Conservation (phyloP, 176 grass and related monocot genomes). For the Cenchrus americanus region DNA sequence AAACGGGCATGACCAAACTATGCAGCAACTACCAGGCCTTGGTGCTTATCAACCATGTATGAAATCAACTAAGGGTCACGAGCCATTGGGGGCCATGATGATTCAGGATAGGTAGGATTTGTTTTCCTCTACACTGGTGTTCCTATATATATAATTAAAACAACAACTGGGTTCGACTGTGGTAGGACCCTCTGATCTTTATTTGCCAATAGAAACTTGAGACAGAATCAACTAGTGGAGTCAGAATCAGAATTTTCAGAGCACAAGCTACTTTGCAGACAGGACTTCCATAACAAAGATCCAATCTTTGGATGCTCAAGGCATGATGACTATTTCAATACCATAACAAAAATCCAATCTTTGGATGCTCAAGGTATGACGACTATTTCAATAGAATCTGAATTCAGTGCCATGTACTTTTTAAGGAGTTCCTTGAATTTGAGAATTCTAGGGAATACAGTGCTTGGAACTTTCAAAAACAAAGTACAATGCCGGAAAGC, state of each 20-base stretch:
- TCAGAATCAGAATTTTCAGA: constrained; percentile 42
- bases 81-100: not conserved
- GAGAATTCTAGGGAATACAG: not conserved
- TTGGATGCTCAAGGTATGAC: constrained; percentile 17
- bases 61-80: not conserved
- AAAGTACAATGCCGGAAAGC: not conserved
- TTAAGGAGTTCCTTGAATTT: not conserved
- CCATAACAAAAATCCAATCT: no score
- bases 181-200: not conserved
- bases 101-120: not conserved
- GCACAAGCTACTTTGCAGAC: constrained; percentile 23
- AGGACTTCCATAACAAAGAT: constrained; percentile 21
- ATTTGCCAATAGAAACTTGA: constrained; percentile 19
- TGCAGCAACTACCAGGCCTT: not conserved
- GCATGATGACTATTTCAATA: constrained; percentile 10
- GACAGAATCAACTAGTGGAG: constrained; percentile 44
- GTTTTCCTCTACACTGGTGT: not conserved
- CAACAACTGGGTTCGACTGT: not conserved
- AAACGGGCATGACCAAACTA: not conserved
- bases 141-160: not conserved
- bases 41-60: not conserved
- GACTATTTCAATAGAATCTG: constrained; percentile 6
- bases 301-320: constrained; percentile 26
- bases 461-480: not conserved
- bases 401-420: not conserved